Base-by-base conservation (phyloP, 1,139 yeast genomes). In the Kazachstania sp. region DNA sequence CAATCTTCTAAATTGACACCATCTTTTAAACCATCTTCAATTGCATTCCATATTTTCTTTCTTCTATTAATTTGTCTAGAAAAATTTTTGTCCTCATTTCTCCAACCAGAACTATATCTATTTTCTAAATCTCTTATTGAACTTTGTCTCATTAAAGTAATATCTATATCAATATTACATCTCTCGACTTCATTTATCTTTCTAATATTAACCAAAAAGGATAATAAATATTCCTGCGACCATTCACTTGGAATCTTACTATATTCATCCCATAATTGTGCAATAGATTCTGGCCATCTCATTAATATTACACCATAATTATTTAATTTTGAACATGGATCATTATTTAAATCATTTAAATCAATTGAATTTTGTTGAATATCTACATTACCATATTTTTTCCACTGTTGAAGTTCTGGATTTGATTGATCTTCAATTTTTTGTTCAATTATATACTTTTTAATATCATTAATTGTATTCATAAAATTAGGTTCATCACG, bases 41-140 rank as follows among this genome's bases (percentile, higher is more conserved):
- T 59, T 6, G 61, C 52, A 35, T 52, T 51, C 64, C 64, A 60
- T 18, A 59, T 57, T 39, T 60, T 60, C 49, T 60, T 60, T 30
- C 64, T 49, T 38, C 64, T 55, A 45, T 60, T 60, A 18, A 60
- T 56, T 45, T 60, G 64, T 32, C 64, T 49, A 1, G 64, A 59
- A 42, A 60, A 57, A 48, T 59, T 59, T 43, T 59, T 60, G 39
- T 59, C 61, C 30, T 47, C 51, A 46, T 56, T 58, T 37, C 63
- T 53, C 64, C 64, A 60, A 1, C 59, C 52, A 2, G 62, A 58
- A 8, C 63, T 63, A 30, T 51, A 52, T 12, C 47, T 48, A 8
- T 43, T 42, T 45, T 60, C 64, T 13, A 60, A 46, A 16, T 55
- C 55, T 35, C 52, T 47, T 16, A 60, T 58, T 9, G 61, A 56